These are phyloP conservation scores for Clarireedia sp. DNA, from an alignment of 2,329 filamentous ascomycete species.

Conservation along the genomic window DNA sequence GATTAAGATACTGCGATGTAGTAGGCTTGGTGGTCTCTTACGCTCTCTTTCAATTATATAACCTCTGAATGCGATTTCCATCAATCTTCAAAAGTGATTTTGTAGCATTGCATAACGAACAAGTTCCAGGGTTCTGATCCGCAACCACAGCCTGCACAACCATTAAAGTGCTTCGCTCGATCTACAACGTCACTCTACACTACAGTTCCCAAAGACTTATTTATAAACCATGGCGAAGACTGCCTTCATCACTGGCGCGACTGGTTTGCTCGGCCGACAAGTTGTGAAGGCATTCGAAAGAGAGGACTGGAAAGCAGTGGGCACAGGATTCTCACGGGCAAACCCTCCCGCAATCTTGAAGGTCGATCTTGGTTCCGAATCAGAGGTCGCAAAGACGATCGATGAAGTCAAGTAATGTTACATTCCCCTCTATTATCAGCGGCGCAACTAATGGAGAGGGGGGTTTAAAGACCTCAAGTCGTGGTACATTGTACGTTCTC, in stretches of 20 bases:
- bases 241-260: conserved; percentile 75
- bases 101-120: too few species aligned
- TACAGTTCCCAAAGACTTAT: background rate
- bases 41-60: too few species aligned
- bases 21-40: too few species aligned
- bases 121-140: background rate
- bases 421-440: conserved; percentile 1
- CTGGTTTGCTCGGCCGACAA: conserved; percentile 74
- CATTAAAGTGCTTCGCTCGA: background rate
- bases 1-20: too few species aligned
- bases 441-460: conserved; percentile 14
- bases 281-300: conserved; percentile 63
- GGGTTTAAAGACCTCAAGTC: conserved; percentile 54
- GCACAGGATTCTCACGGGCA: conserved; percentile 67
- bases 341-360: conserved; percentile 57
- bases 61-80: too few species aligned
- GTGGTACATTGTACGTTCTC: conserved; percentile 66
- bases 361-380: conserved; percentile 26
- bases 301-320: conserved; percentile 60
- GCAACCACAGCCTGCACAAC: background rate
- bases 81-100: too few species aligned
- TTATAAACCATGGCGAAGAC: conserved; percentile 34
- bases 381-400: conserved; percentile 42
- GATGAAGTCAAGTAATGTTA: conserved; percentile 46
- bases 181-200: background rate